phyloP scores from a whole-genome alignment of 108 stramenopile species.

The Fistulifera solaris region DNA sequence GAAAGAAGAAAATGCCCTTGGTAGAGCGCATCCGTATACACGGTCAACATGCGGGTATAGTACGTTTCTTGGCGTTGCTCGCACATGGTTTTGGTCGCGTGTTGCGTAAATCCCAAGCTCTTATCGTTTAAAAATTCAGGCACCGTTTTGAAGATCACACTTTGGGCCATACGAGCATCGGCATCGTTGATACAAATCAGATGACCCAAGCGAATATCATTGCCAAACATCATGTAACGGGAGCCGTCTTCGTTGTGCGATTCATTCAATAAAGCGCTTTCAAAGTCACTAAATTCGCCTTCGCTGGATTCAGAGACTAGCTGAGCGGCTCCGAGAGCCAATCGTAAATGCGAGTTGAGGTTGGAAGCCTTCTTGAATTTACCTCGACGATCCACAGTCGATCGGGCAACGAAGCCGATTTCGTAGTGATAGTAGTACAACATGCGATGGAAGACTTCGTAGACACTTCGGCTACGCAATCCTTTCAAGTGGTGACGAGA shows the following conservation, averaged over 20 bases:
- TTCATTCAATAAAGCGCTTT: constrained; percentile 23
- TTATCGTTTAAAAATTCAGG: constrained; percentile 47
- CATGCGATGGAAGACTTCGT: constrained; percentile 53
- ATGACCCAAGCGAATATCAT: constrained; percentile 28
- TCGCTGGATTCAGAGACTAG: background rate
- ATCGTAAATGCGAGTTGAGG: constrained; percentile 35
- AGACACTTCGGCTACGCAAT: constrained; percentile 30
- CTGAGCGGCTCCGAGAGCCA: constrained; percentile 38
- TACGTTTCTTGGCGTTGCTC: constrained; percentile 41
- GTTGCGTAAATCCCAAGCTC: constrained; percentile 42
- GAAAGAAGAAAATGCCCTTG: constrained; percentile 40
- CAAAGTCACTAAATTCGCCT: constrained; percentile 11
- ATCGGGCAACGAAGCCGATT: constrained; percentile 42
- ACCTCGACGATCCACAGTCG: constrained; percentile 37
- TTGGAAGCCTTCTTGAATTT: constrained; percentile 62
- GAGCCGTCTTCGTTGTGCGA: constrained; percentile 36
- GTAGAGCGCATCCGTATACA: constrained; percentile 45
- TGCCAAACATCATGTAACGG: constrained; percentile 40
- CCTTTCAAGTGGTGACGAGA: constrained; percentile 44
- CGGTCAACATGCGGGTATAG: constrained; percentile 31
- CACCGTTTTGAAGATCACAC: constrained; percentile 42
- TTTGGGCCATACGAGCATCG: constrained; percentile 39
- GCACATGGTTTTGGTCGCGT: constrained; percentile 45
- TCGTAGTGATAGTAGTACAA: constrained; percentile 41
- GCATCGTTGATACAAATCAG: constrained; percentile 41